Percentiles rank a stretch among this genome's conserved stretches.
Evolutionary conservation across 148 eudicot species (phyloP).

Genomic region (Linanthus parryae): DNA sequence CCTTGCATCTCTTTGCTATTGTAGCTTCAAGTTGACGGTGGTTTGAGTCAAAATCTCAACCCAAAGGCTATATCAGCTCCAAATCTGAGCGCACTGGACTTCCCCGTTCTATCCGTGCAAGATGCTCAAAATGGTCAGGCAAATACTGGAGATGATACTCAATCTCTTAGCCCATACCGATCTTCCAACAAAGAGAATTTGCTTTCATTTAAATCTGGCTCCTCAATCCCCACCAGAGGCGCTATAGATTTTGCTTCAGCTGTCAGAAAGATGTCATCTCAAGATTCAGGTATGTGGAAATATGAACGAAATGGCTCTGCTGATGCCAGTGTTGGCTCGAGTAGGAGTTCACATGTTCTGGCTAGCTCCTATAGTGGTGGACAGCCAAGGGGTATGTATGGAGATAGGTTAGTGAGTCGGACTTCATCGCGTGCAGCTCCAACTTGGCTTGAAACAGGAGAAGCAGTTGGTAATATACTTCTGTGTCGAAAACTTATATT

Average conservation of each 20-base stretch:
- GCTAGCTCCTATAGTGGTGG: slow-evolving; percentile 57
- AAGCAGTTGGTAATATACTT: slow-evolving; percentile 77
- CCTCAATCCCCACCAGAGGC: slow-evolving; percentile 58
- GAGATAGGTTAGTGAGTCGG: slow-evolving; percentile 55
- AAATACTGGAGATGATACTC: slow-evolving; percentile 53
- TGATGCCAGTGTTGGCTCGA: slow-evolving; percentile 61
- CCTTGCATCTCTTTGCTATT: slow-evolving; percentile 11
- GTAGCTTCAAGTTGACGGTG: slow-evolving; percentile 92
- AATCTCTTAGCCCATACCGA: slow-evolving; percentile 39
- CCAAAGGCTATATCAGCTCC: slow-evolving; percentile 66
- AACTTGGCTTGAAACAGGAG: slow-evolving; percentile 96
- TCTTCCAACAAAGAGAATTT: slow-evolving; percentile 51
- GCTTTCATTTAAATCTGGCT: slow-evolving; percentile 44
- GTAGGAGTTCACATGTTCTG: slow-evolving; percentile 62
- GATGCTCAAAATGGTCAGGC: slow-evolving; percentile 43
- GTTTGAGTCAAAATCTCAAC: slow-evolving; percentile 48
- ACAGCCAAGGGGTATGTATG: slow-evolving; percentile 43
- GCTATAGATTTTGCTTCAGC: slow-evolving; percentile 89
- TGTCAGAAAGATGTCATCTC: slow-evolving; percentile 78
- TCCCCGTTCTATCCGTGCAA: slow-evolving; percentile 66
- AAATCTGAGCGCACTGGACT: slow-evolving; percentile 68
- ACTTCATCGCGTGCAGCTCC: slow-evolving; percentile 65
- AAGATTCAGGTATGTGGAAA: slow-evolving; percentile 41
- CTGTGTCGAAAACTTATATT: slow-evolving; percentile 13
- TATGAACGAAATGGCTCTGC: slow-evolving; percentile 63